Percentiles rank a stretch among this genome's conserved stretches.
Conservation (phyloP, 352 stramenopile genomes). For the Blastocystis sp. region DNA sequence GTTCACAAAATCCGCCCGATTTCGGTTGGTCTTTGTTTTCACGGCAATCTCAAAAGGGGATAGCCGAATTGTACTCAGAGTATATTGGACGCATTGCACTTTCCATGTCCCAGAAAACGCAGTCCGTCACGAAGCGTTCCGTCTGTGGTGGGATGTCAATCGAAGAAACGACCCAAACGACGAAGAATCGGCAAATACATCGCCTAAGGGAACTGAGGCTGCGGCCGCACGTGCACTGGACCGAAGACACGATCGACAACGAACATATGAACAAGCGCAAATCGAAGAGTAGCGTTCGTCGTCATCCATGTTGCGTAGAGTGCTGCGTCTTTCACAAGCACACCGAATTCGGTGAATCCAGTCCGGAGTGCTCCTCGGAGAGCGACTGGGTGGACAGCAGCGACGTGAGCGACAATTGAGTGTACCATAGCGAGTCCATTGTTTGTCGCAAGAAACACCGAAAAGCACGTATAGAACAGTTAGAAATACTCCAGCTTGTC, state of each 20-base stretch:
- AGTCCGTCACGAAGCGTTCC: no score
- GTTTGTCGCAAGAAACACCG: conserved; percentile 25
- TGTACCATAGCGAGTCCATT: conserved; percentile 5
- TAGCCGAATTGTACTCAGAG: no score
- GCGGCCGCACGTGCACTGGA: conserved; percentile 77
- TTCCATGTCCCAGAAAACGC: no score
- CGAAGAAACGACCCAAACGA: no score
- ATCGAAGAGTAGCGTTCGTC: conserved; percentile 77
- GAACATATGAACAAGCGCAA: conserved; percentile 84
- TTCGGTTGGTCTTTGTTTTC: no score
- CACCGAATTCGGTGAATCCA: conserved; percentile 79
- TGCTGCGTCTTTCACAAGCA: conserved; percentile 90
- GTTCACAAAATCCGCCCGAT: no score
- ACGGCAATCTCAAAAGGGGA: no score
- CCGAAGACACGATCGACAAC: conserved; percentile 85
- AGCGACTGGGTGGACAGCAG: conserved; percentile 64
- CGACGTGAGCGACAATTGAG: conserved; percentile 13
- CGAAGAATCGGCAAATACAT: no score
- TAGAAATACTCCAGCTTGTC: conserved; percentile 33
- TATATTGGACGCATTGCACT: no score
- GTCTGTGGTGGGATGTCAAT: no score
- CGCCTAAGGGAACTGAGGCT: conserved; percentile 9
- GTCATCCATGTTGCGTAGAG: neutral
- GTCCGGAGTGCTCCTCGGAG: conserved; percentile 34
- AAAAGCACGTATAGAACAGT: neutral